These are phyloP conservation scores for Spencermartinsiella europaea DNA, from an alignment of 805 yeast genomes.

Conservation along the genomic window DNA sequence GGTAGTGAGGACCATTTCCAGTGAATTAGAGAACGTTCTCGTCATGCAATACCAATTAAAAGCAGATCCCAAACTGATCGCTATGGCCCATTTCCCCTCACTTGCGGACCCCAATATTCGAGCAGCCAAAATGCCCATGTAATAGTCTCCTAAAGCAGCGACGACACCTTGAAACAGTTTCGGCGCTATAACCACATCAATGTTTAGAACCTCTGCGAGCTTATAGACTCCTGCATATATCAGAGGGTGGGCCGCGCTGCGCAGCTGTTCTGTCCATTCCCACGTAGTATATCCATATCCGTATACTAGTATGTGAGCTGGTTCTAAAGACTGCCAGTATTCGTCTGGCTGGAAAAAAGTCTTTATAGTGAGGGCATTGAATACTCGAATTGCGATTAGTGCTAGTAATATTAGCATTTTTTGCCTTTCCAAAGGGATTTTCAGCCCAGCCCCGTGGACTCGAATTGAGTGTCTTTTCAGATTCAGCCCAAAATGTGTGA, in stretches of 20 bases:
- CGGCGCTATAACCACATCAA: conserved; percentile 46
- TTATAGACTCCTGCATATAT: conserved; percentile 50
- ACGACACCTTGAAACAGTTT: conserved; percentile 63
- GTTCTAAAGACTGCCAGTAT: conserved; percentile 87
- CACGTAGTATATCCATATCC: conserved; percentile 85
- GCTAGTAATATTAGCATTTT: background rate
- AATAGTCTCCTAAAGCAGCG: conserved; percentile 69
- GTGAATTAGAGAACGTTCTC: conserved; percentile 78
- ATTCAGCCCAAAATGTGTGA: no score
- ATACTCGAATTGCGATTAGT: conserved; percentile 41
- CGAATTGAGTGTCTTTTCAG: no score
- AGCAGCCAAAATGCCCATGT: conserved; percentile 45
- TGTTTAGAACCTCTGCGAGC: conserved; percentile 30
- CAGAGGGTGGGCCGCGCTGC: conserved; percentile 79
- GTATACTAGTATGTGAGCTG: conserved; percentile 71
- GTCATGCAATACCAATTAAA: conserved; percentile 81
- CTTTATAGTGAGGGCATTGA: conserved; percentile 56
- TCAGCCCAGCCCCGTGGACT: no score
- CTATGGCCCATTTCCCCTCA: conserved; percentile 34
- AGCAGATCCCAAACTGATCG: conserved; percentile 54
- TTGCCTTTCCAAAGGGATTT: no score
- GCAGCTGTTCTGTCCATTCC: conserved; percentile 81
- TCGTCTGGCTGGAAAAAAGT: conserved; percentile 97
- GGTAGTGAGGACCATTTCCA: conserved; percentile 69
- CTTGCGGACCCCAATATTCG: conserved; percentile 24